phyloP scores from a whole-genome alignment of 2,329 filamentous ascomycete genomes.

The Pseudopyricularia cyperi region DNA sequence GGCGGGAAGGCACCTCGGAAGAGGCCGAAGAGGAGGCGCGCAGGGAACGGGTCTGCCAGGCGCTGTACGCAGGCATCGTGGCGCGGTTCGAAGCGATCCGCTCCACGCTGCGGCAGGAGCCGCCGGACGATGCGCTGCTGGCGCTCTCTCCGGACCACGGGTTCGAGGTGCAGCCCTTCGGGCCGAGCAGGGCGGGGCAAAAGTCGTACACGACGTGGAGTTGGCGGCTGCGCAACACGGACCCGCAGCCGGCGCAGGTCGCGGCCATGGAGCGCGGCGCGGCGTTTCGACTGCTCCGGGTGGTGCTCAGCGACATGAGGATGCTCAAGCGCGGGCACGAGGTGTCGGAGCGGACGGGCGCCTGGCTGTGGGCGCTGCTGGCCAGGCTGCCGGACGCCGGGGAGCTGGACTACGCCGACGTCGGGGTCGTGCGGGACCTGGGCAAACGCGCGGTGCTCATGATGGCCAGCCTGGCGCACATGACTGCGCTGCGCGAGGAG shows the following conservation, averaged over 20 bases:
- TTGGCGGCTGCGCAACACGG: slow-evolving; percentile 33
- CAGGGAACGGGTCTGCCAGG: slow-evolving; percentile 36
- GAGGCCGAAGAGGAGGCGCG: slow-evolving; percentile 7
- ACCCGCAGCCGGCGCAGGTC: slow-evolving; percentile 46
- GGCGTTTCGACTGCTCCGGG: slow-evolving; percentile 51
- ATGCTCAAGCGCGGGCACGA: slow-evolving; percentile 47
- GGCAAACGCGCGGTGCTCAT: slow-evolving; percentile 61
- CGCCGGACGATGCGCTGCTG: slow-evolving; percentile 37
- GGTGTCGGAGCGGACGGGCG: slow-evolving; percentile 54
- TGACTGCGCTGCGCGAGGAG: slow-evolving; percentile 31
- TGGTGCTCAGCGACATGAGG: slow-evolving; percentile 47
- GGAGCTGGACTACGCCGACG: slow-evolving; percentile 61
- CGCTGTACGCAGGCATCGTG: slow-evolving; percentile 56
- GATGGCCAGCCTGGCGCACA: slow-evolving; percentile 39
- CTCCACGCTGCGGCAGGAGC: slow-evolving; percentile 39
- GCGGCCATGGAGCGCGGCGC: slow-evolving; percentile 54
- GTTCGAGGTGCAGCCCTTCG: slow-evolving; percentile 40
- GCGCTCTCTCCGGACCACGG: slow-evolving; percentile 41
- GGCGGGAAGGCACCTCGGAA: slow-evolving; percentile 13
- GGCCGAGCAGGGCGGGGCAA: slow-evolving; percentile 17
- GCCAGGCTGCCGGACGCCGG: slow-evolving; percentile 63
- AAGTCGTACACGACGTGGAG: slow-evolving; percentile 38
- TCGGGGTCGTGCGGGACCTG: slow-evolving; percentile 65
- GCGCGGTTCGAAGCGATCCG: slow-evolving; percentile 55
- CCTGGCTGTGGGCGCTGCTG: slow-evolving; percentile 78